Evolutionary conservation across 257 asterid genomes (phyloP), one percentile per base, ranked within the genome.

Genomic region (Eustoma russellianum): DNA sequence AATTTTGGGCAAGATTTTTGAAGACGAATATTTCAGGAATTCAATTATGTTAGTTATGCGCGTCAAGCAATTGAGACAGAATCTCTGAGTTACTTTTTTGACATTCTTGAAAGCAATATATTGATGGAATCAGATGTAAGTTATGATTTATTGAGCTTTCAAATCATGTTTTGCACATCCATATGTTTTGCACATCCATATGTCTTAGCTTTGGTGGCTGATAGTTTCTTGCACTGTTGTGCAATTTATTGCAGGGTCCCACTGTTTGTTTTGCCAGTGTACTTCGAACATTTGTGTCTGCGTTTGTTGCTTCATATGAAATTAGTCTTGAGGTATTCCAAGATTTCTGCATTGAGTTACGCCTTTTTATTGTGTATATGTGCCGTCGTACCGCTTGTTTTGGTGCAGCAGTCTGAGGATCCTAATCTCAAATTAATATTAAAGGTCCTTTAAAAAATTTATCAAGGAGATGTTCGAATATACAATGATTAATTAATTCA

Each of bases 1-100:
- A 51, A 44, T 17, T 16, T 60, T 50, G 51, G 45, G 46, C 51
- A 18, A 34, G 61, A 68, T 49, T 59, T 63, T 3, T 52, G 9
- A 60, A 52, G 45, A 59, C 64, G 63, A 38, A 50, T 64, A 33
- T 65, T 61, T 76, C 95, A 87, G 98, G 97, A 87, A 76, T 66
- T 91, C 19, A 86, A 91, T 68, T 94, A 92, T 67, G 70, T 73
- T 47, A 77, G 77, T 71, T 88, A 92, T 67, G 86, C 81, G 59
- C 93, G 90, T 52, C 98, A 87, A 82, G 95, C 98, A 66, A 77
- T 85, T 74, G 94, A 88, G 70, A 84, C 83, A 63, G 81, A 79
- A 64, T 76, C 91, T 33, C 73, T 87, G 79, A 69, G 69, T 67
- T 82, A 73, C 75, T 76, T 87, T 71, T 88, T 80, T 53, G 86